Base-by-base conservation (phyloP, 2,329 filamentous ascomycete genomes). In the Pyricularia grisea region DNA sequence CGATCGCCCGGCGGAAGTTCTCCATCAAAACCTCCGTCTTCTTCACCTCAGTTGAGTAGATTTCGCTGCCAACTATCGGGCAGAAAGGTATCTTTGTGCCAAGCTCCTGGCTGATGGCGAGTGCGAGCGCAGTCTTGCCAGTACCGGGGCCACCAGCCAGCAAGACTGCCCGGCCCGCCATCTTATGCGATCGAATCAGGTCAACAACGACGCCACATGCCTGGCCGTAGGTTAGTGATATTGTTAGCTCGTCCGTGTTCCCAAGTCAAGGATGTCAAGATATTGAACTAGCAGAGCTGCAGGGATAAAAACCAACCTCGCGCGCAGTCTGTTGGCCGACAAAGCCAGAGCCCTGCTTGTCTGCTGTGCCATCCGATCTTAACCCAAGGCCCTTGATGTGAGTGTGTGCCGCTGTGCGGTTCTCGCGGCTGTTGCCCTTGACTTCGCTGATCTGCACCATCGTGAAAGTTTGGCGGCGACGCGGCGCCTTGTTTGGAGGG, bases 1-100 rank as follows among this genome's bases (percentile, higher is more conserved):
- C 95, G 79, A 99, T 99, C 70, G 95, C 95, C 77, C 95, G 87
- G 78, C 95, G 88, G 80, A 99, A 99, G 83, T 98, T 98, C 85
- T 99, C 95, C 95, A 98, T 98, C 78, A 99, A 83, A 73, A 97
- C 91, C 81, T 99, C 95, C 67, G 95, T 99, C 88, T 99, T 99
- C 88, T 99, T 99, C 72, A 99, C 94, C 81, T 99, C 95, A 65
- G 94, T 91, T 74, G 93, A 97, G 83, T 97, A 99, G 75, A 99
- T 91, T 81, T 99, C 95, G 83, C 94, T 97, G 74, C 94, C 95
- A 68, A 97, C 95, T 77, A 99, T 98, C 58, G 94, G 94, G 80
- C 95, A 97, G 79, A 99, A 99, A 7, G 95, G 95, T 69, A 99
- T 97, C 83, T 97, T 98, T 67, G 94, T 97, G 74, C 95, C 95